These are phyloP conservation scores for Coemansia furcata DNA, from an alignment of 192 early-diverging fungal genomes.

Conservation along the genomic window DNA sequence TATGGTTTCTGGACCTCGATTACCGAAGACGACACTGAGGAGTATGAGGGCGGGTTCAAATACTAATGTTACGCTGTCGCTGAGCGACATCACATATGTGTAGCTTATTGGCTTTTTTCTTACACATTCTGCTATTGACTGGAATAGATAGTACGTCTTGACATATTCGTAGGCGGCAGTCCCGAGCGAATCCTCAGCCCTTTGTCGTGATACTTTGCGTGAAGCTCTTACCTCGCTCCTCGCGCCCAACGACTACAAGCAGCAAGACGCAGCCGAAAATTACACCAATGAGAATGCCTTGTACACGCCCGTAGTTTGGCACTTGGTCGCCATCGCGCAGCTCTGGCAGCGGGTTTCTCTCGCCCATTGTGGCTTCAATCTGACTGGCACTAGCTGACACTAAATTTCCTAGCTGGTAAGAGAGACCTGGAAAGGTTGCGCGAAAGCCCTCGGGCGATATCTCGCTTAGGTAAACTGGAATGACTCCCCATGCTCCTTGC, in stretches of 20 bases:
- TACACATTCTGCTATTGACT: not conserved
- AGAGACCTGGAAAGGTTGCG: slow-evolving; percentile 67
- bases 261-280: slow-evolving; percentile 48
- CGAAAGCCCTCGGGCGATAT: slow-evolving; percentile 66
- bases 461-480: slow-evolving; percentile 70
- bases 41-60: slow-evolving; percentile 47
- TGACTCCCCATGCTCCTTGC: slow-evolving; percentile 58
- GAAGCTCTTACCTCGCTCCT: slow-evolving; percentile 59
- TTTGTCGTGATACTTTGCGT: not conserved
- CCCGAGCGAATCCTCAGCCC: not conserved
- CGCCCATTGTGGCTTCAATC: slow-evolving; percentile 58
- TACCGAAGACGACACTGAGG: slow-evolving; percentile 53
- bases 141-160: not conserved
- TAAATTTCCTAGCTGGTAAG: slow-evolving; percentile 75
- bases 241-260: slow-evolving; percentile 54
- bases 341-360: slow-evolving; percentile 53
- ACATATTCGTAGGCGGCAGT: not conserved
- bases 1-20: slow-evolving; percentile 59
- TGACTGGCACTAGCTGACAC: slow-evolving; percentile 58
- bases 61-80: slow-evolving; percentile 16
- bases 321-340: slow-evolving; percentile 45
- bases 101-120: not conserved
- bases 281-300: slow-evolving; percentile 61
- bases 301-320: slow-evolving; percentile 53
- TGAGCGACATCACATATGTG: not conserved